Percentiles rank a stretch among this genome's conserved stretches.
Evolutionary conservation across 306 rosid species (phyloP).

Genomic region (Cucurbita argyrosperma): DNA sequence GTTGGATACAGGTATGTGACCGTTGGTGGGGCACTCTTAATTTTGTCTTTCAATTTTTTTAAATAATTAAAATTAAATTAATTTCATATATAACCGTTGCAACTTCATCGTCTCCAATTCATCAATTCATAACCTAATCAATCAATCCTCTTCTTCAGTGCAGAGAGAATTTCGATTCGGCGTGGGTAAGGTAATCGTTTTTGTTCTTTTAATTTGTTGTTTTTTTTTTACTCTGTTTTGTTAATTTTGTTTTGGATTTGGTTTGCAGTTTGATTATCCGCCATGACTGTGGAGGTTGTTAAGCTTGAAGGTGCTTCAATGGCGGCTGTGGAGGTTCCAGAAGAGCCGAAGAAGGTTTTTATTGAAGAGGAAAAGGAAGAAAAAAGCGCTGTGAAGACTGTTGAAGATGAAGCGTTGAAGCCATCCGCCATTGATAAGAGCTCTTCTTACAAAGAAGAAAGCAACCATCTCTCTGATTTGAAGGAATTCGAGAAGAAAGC

Average conservation of each 20-base stretch:
- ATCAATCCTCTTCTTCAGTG: not conserved
- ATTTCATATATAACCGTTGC: slow-evolving; percentile 19
- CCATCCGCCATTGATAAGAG: slow-evolving; percentile 18
- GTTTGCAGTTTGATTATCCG: not conserved
- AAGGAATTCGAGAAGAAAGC: slow-evolving; percentile 28
- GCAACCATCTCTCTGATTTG: slow-evolving; percentile 28
- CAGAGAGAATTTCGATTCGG: not conserved
- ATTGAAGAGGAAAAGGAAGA: not conserved
- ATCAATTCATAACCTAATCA: not conserved
- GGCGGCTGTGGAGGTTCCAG: slow-evolving; percentile 1
- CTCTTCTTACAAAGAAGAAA: slow-evolving; percentile 33
- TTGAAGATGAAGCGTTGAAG: slow-evolving; percentile 1
- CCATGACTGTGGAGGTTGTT: slow-evolving; percentile 31
- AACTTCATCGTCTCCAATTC: not conserved
- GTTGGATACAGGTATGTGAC: slow-evolving; percentile 31
- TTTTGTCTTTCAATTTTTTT: not conserved
- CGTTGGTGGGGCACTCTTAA: slow-evolving; percentile 24
- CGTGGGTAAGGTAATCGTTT: not conserved
- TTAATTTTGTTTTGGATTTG: not conserved
- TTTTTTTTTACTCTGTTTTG: not conserved
- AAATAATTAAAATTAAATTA: not conserved
- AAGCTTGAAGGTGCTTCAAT: slow-evolving; percentile 18
- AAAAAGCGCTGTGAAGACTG: not conserved
- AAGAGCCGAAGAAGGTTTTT: slow-evolving; percentile 6
- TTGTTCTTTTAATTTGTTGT: not conserved